Base-by-base conservation (phyloP, 2,329 filamentous ascomycete species). In the Pestalotiopsis sp. region DNA sequence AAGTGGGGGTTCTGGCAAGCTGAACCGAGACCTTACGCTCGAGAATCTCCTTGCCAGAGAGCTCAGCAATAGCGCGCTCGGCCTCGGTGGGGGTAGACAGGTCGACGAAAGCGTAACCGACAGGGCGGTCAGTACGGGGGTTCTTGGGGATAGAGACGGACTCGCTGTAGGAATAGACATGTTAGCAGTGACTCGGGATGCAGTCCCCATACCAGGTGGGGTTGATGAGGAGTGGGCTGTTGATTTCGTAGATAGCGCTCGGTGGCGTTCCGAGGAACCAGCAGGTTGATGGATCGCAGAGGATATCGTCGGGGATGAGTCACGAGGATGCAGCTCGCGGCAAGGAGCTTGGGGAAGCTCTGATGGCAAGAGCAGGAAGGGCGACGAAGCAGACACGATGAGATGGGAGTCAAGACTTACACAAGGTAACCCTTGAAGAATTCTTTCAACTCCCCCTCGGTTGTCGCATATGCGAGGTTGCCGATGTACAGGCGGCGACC, bases 401-500 rank as follows among this genome's bases (percentile, higher is more conserved):
- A 62, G 20, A 52, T 13, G 27, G 20, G 12, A 36, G 20, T 6
- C n/a, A 52, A 14, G 61, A 67, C 95, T 90, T 90, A 99, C 96
- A 99, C 94, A 88, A 96, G 92, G 90, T 97, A 98, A 85, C 92
- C 93, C 90, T 96, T 95, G 92, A 99, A 99, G 90, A 99, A 99
- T 79, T 96, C 93, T 90, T 97, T 97, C 90, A 99, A 94, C 92
- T 98, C 94, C 92, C 93, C 96, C 93, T 98, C 96, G 84, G 94
- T 97, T 91, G 96, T 98, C 92, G 95, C 95, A 85, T 99, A 99
- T 80, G 96, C 96, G 91, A 99, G 93, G 90, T 99, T 99, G 89
- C 96, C 96, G 88, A 99, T 98, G 88, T 99, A 99, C 80, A 99
- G 92, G 87, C 96, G 94, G 88, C 96, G 94, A 84, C 96, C 95